phyloP scores from a whole-genome alignment of 768 basidiomycete species.

The Austroboletus eburneus region DNA sequence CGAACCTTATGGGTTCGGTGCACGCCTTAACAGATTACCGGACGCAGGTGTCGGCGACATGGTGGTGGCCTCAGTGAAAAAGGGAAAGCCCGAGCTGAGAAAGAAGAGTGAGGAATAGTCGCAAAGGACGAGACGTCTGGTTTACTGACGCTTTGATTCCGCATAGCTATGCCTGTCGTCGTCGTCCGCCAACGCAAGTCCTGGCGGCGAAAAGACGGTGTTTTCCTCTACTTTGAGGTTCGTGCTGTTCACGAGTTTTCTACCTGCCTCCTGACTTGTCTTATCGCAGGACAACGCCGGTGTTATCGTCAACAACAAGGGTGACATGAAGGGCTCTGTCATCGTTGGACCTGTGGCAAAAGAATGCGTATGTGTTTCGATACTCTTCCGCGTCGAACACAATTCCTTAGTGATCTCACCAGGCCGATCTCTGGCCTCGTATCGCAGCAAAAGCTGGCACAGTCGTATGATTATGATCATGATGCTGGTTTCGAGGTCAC shows the following conservation, averaged over 20 bases:
- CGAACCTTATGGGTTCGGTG: conserved; percentile 93
- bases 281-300: conserved; percentile 79
- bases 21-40: conserved; percentile 94
- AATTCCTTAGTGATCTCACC: neutral
- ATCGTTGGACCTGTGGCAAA: conserved; percentile 98
- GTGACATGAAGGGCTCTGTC: conserved; percentile 99
- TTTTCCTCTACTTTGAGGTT: conserved; percentile 98
- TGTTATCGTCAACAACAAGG: conserved; percentile 97
- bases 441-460: conserved; percentile 99
- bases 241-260: conserved; percentile 12
- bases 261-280: neutral
- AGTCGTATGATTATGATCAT: conserved; percentile 65
- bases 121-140: no score
- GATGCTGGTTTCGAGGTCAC: conserved; percentile 11
- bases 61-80: conserved; percentile 97
- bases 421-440: conserved; percentile 99
- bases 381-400: neutral
- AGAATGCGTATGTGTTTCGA: conserved; percentile 78
- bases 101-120: conserved; percentile 99
- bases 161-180: conserved; percentile 90
- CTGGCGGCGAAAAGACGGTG: conserved; percentile 97
- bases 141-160: no score
- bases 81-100: conserved; percentile 98
- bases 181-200: conserved; percentile 97
- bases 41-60: conserved; percentile 95